Base-by-base conservation (phyloP, 148 eudicot species). In the Rhododendron vialii region DNA sequence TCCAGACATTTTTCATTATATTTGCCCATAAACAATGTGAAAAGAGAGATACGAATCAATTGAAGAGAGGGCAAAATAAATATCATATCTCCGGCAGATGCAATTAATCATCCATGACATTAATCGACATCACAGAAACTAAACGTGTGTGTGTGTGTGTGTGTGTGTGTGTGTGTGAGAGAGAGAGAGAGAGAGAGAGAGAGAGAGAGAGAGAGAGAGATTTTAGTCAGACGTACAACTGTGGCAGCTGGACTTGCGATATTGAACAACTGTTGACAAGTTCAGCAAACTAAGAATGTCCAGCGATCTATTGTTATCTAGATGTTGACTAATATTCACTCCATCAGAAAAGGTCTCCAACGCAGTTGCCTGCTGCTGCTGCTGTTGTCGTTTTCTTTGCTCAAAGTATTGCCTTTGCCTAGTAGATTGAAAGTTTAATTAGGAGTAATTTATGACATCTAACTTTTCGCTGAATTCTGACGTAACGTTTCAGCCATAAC, bases 321-420 rank as follows among this genome's bases (percentile, higher is more conserved):
- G 88, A 8, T 71, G 84, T 59, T 79, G 91, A 47, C 84, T 86
- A 85, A 89, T 83, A 67, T 41, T 75, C 45, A 57, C 86, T 85
- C 86, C 91, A 87, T 92, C 93, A 86, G 61, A 55, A 86, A 77
- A 87, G 89, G 79, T 86, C 65, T 94, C 93, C 48, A 77, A 47
- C 81, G 81, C 87, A 74, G 89, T 82, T 88, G 86, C 84, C 53
- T 91, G 90, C 79, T 86, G 84, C 43, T 89, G 91, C 83, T 91
- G 95, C 82, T 91, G 94, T 77, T 94, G 95, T 82, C 93, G 90
- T 88, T 84, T 96, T 85, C 98, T 90, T 90, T 96, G 98, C 91
- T 96, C 98, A 91, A 96, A 96, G 89, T 92, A 96, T 87, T 96
- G 98, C 83, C 90, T 93, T 89, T 94, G 98, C 92, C 98, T 96